phyloP scores from a whole-genome alignment of 352 stramenopile genomes.

The Lagenidium sp. region DNA sequence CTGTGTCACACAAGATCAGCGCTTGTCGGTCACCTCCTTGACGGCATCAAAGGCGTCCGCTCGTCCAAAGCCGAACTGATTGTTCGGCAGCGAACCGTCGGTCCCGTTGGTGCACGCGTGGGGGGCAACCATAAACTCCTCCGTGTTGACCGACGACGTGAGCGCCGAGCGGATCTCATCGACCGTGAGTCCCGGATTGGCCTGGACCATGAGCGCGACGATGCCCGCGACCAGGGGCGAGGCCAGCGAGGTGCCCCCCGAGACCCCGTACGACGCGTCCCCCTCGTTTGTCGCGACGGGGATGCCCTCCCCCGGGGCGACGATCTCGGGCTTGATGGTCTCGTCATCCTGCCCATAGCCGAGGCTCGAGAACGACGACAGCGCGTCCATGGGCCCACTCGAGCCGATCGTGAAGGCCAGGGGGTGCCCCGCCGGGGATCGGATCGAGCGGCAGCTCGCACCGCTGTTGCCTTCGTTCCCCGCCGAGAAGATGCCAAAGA shows the following conservation, averaged over 20 bases:
- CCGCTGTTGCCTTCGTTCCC: conserved; percentile 21
- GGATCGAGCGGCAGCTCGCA: conserved; percentile 15
- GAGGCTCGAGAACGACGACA: conserved; percentile 23
- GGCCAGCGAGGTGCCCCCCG: conserved; percentile 24
- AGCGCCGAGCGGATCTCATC: conserved; percentile 10
- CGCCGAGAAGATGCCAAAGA: conserved; percentile 26
- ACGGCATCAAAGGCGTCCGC: conserved; percentile 13
- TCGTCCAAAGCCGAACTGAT: conserved; percentile 21
- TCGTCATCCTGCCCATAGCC: conserved; percentile 3
- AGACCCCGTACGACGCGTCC: conserved; percentile 14
- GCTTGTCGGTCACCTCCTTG: too few relatives aligned
- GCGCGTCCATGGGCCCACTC: conserved; percentile 9
- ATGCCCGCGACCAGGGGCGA: conserved; percentile 19
- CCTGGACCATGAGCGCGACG: conserved; percentile 19
- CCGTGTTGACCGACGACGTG: conserved; percentile 1
- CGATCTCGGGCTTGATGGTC: conserved; percentile 22
- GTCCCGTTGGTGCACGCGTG: conserved; percentile 6
- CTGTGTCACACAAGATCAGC: not conserved
- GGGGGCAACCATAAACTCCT: not conserved
- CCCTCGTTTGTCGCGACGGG: conserved; percentile 7
- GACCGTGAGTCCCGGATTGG: conserved; percentile 15
- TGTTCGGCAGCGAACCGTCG: conserved; percentile 19
- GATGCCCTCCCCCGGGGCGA: conserved; percentile 16
- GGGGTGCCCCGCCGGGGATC: conserved; percentile 16
- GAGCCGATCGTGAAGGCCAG: conserved; percentile 25